A percentile compares a stretch with the other conserved stretches of the same genome.
Conservation (phyloP, 352 stramenopile species). For the Phytophthora aleatoria region DNA sequence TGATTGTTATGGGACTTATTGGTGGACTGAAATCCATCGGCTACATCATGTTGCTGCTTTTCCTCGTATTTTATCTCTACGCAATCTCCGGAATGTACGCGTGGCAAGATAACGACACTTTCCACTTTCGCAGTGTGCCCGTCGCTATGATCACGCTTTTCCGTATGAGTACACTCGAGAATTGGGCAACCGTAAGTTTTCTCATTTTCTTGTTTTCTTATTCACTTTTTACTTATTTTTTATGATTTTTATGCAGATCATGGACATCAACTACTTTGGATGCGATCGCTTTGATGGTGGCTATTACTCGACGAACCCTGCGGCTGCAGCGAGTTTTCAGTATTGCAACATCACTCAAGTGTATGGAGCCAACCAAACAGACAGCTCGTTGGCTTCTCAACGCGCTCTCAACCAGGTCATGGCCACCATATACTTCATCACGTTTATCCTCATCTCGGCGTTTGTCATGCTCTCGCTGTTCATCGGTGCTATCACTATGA, state of each 20-base stretch:
- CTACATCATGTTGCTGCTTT: slow-evolving; percentile 90
- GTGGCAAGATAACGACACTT: slow-evolving; percentile 87
- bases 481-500: slow-evolving; percentile 91
- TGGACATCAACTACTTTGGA: slow-evolving; percentile 86
- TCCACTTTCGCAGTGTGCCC: slow-evolving; percentile 79
- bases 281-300: slow-evolving; percentile 69
- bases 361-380: slow-evolving; percentile 57
- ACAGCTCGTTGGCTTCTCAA: slow-evolving; percentile 35
- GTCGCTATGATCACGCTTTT: slow-evolving; percentile 89
- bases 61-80: slow-evolving; percentile 91
- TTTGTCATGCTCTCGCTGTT: slow-evolving; percentile 92
- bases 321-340: slow-evolving; percentile 43
- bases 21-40: slow-evolving; percentile 87
- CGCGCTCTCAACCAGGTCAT: slow-evolving; percentile 61
- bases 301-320: slow-evolving; percentile 61
- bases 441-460: slow-evolving; percentile 87
- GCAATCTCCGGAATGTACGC: slow-evolving; percentile 91
- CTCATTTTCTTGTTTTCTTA: background rate
- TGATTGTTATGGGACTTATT: slow-evolving; percentile 92
- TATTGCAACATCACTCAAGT: slow-evolving; percentile 70
- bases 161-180: slow-evolving; percentile 81
- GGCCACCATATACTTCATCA: slow-evolving; percentile 81
- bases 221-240: slow-evolving; percentile 13
- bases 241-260: slow-evolving; percentile 40
- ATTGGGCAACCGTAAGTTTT: slow-evolving; percentile 70